These are phyloP conservation scores for Pseudofabraea citricarpa DNA, from an alignment of 2,329 filamentous ascomycete species.

Conservation along the genomic window DNA sequence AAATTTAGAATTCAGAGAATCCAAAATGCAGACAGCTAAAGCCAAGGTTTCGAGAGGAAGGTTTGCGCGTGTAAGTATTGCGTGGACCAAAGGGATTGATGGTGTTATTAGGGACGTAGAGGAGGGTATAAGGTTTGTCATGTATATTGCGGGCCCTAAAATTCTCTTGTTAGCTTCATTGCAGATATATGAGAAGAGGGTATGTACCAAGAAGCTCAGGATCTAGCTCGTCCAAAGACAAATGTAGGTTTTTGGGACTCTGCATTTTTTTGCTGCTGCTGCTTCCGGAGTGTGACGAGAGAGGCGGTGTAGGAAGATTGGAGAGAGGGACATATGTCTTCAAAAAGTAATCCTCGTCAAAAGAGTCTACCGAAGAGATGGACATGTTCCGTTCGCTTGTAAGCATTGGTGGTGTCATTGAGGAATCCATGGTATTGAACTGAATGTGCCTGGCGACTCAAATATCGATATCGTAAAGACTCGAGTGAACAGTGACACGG, in stretches of 20 bases:
- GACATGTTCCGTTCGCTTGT: conserved; percentile 17
- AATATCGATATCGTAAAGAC: no score
- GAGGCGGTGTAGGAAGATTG: conserved; percentile 62
- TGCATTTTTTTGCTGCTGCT: conserved; percentile 12
- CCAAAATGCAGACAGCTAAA: conserved; percentile 61
- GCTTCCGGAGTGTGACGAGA: conserved; percentile 33
- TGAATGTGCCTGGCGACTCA: no score
- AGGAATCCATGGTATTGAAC: conserved; percentile 11
- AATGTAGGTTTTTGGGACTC: conserved; percentile 12
- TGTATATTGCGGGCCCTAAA: conserved; percentile 59
- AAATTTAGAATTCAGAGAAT: conserved; percentile 59
- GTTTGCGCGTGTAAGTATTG: conserved; percentile 52
- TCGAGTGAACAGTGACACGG: no score
- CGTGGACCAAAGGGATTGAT: conserved; percentile 55
- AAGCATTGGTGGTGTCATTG: conserved; percentile 18
- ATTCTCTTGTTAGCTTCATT: conserved; percentile 20
- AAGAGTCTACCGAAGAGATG: conserved; percentile 24
- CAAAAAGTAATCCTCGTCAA: conserved; percentile 46
- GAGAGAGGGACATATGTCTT: conserved; percentile 62
- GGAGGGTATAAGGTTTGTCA: conserved; percentile 61
- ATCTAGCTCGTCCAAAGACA: conserved; percentile 21
- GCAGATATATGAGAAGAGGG: conserved; percentile 8
- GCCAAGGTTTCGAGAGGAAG: conserved; percentile 58
- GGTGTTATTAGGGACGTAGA: conserved; percentile 55
- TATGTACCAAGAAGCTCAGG: conserved; percentile 23